A percentile compares a stretch with the other conserved stretches of the same genome.
Evolutionary conservation across 164 flowering plant genomes (phyloP).

Genomic region (Buxus sempervirens): DNA sequence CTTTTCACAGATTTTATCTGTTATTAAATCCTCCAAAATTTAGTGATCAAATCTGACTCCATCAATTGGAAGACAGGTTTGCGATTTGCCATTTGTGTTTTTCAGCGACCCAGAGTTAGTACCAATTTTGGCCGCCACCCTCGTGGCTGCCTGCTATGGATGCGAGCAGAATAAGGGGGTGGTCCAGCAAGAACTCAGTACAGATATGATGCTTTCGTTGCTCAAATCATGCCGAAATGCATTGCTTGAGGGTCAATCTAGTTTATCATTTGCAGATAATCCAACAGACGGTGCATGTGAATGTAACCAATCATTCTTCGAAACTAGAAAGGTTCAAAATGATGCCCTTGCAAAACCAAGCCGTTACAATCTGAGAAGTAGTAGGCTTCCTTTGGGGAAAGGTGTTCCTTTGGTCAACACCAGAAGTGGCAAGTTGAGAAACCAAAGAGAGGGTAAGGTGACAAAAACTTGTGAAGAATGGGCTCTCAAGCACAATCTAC

Average conservation of each 20-base stretch:
- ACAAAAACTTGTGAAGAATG: constrained; percentile 47
- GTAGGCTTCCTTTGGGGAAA: constrained; percentile 35
- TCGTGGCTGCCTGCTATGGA: constrained; percentile 83
- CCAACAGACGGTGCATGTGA: constrained; percentile 35
- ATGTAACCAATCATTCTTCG: constrained; percentile 33
- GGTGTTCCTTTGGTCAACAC: constrained; percentile 27
- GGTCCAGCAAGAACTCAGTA: constrained; percentile 83
- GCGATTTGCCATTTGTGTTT: constrained; percentile 91
- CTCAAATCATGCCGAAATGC: constrained; percentile 68
- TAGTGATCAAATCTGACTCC: constrained; percentile 19
- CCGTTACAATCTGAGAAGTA: constrained; percentile 35
- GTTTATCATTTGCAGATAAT: constrained; percentile 23
- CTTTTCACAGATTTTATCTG: neutral
- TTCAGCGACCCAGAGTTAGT: constrained; percentile 87
- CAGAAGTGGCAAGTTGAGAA: constrained; percentile 45
- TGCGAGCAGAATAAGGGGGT: constrained; percentile 82
- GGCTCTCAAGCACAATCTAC: constrained; percentile 32
- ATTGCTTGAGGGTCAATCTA: constrained; percentile 23
- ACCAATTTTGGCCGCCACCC: constrained; percentile 78
- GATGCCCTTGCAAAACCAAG: constrained; percentile 34
- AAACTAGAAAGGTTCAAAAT: constrained; percentile 38
- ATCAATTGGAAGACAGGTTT: constrained; percentile 51
- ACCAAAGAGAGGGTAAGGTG: constrained; percentile 49
- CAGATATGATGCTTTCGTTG: constrained; percentile 80
- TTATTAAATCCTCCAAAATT: neutral